These are phyloP conservation scores for Chloris gayana DNA, from an alignment of 176 grass and related monocot species.

Conservation along the genomic window DNA sequence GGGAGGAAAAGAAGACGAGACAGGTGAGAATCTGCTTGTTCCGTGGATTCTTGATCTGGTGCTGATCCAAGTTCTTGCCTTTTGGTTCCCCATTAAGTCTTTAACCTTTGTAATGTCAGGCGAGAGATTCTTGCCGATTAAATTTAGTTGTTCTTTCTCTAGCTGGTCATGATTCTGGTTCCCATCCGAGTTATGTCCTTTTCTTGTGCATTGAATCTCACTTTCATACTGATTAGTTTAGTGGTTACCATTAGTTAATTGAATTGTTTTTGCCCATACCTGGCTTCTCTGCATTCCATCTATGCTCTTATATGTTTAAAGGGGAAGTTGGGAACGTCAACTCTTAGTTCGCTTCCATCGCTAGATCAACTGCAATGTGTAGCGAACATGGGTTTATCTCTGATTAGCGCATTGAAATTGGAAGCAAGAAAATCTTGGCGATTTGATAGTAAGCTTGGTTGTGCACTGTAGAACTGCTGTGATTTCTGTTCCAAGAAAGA, in stretches of 20 bases:
- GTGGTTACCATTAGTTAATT: background rate
- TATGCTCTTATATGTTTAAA: background rate
- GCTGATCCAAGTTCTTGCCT: conserved; percentile 13
- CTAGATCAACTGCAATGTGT: background rate
- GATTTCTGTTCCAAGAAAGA: background rate
- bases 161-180: background rate
- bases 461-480: background rate
- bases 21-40: conserved; percentile 33
- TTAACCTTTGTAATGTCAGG: background rate
- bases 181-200: background rate
- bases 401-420: background rate
- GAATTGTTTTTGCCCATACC: background rate
- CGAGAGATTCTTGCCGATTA: background rate
- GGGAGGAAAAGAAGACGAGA: conserved; percentile 16
- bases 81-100: background rate
- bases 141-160: conserved; percentile 14
- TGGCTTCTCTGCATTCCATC: conserved; percentile 2
- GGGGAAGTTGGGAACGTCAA: background rate
- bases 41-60: conserved; percentile 25
- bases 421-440: background rate
- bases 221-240: background rate
- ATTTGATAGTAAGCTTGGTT: background rate
- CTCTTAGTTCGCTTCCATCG: background rate
- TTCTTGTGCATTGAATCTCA: background rate
- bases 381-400: background rate